phyloP scores from a whole-genome alignment of 495 filamentous ascomycete species.

The Xylaria flabelliformis region DNA sequence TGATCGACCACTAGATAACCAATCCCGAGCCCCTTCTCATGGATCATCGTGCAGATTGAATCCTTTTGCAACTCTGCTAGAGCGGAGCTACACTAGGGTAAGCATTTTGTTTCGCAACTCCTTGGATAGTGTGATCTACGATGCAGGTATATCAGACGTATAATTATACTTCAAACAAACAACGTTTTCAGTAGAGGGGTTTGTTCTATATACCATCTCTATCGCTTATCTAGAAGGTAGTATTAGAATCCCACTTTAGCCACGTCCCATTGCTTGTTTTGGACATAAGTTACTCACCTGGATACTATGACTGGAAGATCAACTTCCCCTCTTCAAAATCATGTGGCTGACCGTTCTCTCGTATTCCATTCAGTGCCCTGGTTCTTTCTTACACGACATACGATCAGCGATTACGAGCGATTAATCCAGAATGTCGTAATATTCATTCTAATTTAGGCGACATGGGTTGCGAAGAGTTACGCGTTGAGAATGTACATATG shows the following conservation, averaged over 20 bases:
- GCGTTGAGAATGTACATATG: neutral
- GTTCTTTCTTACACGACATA: neutral
- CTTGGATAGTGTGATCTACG: neutral
- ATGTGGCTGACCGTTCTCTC: neutral
- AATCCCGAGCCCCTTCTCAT: neutral
- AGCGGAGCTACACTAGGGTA: neutral
- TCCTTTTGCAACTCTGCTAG: neutral
- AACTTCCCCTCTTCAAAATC: neutral
- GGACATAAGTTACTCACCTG: neutral
- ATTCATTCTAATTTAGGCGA: neutral
- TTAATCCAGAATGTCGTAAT: neutral
- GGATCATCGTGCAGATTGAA: neutral
- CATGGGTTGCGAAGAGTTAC: neutral
- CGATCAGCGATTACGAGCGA: neutral
- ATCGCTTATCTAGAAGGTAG: neutral
- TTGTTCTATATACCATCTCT: neutral
- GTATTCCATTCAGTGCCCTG: neutral
- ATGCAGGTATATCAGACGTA: neutral
- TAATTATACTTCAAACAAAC: neutral
- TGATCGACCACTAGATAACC: neutral
- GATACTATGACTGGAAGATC: neutral
- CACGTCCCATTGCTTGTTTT: neutral
- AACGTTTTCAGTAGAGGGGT: neutral
- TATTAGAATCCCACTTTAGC: neutral
- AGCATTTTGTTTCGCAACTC: constrained; percentile 3